Evolutionary conservation across 257 asterid genomes (phyloP).

Genomic region (Solanum phureja): DNA sequence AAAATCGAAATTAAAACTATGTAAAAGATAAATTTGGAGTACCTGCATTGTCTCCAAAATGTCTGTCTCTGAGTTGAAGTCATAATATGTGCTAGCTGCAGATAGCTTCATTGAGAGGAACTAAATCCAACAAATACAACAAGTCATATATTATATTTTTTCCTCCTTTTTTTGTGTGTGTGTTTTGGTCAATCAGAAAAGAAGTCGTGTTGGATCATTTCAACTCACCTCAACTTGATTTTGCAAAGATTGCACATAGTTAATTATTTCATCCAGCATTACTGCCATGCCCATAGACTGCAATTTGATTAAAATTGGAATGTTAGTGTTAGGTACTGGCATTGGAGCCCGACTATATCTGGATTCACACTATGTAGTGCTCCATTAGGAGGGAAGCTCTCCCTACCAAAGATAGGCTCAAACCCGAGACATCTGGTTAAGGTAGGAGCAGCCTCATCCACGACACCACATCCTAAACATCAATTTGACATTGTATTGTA

Average conservation of each 20-base stretch:
- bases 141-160: not conserved
- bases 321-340: not conserved
- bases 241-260: constrained; percentile 78
- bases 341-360: not conserved
- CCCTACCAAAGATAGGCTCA: not conserved
- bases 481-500: not conserved
- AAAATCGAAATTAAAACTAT: not conserved
- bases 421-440: no score
- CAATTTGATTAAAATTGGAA: constrained; percentile 3
- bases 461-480: not conserved
- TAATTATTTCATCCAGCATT: constrained; percentile 87
- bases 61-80: constrained; percentile 53
- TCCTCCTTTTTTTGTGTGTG: not conserved
- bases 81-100: constrained; percentile 52
- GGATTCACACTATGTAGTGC: not conserved
- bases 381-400: not conserved
- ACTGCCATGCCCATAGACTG: constrained; percentile 97
- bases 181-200: not conserved
- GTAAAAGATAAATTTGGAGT: not conserved
- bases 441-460: not conserved
- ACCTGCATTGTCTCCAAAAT: constrained; percentile 20
- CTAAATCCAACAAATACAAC: constrained; percentile 20
- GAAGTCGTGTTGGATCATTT: not conserved
- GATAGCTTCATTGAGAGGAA: constrained; percentile 82
- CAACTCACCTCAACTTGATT: constrained; percentile 76